A percentile compares a stretch with the other conserved stretches of the same genome.
These are phyloP conservation scores for Sclerotinia trifoliorum DNA, from an alignment of 2,329 filamentous ascomycete species.

Conservation along the genomic window DNA sequence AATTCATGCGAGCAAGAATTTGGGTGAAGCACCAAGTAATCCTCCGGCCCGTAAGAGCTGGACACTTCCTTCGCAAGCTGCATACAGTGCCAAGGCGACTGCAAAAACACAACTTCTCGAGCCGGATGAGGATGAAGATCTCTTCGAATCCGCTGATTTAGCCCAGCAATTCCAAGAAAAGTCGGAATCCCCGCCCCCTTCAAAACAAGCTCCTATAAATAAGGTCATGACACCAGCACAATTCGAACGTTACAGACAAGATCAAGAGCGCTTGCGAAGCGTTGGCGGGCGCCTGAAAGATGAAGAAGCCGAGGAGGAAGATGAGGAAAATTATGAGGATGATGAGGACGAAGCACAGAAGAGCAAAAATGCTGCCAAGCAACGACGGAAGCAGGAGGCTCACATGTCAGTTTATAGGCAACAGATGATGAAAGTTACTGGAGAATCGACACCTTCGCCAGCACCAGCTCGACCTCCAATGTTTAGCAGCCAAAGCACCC, in stretches of 20 bases:
- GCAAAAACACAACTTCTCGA: constrained; percentile 34
- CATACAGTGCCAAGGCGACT: constrained; percentile 27
- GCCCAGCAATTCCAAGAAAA: constrained; percentile 36
- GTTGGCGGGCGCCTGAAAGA: constrained; percentile 46
- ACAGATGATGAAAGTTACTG: constrained; percentile 95
- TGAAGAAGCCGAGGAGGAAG: constrained; percentile 61
- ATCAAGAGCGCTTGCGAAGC: constrained; percentile 62
- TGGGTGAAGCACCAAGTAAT: constrained; percentile 33
- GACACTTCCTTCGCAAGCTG: constrained; percentile 30
- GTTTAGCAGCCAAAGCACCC: constrained; percentile 58
- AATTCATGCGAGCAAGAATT: constrained; percentile 34
- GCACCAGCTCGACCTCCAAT: constrained; percentile 50
- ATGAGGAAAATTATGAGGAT: constrained; percentile 63
- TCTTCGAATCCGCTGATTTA: constrained; percentile 35
- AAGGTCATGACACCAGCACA: constrained; percentile 90
- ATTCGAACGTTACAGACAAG: constrained; percentile 77
- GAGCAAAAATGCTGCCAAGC: constrained; percentile 68
- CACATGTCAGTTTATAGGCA: constrained; percentile 88
- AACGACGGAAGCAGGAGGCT: constrained; percentile 83
- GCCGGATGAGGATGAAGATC: constrained; percentile 36
- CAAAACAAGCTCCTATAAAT: constrained; percentile 48
- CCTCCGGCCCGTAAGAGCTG: constrained; percentile 35
- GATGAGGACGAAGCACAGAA: constrained; percentile 80
- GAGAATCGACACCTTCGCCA: constrained; percentile 57
- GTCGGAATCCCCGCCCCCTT: constrained; percentile 24